Evolutionary conservation across 257 asterid species (phyloP).

Genomic region (Solanum habrochaites): DNA sequence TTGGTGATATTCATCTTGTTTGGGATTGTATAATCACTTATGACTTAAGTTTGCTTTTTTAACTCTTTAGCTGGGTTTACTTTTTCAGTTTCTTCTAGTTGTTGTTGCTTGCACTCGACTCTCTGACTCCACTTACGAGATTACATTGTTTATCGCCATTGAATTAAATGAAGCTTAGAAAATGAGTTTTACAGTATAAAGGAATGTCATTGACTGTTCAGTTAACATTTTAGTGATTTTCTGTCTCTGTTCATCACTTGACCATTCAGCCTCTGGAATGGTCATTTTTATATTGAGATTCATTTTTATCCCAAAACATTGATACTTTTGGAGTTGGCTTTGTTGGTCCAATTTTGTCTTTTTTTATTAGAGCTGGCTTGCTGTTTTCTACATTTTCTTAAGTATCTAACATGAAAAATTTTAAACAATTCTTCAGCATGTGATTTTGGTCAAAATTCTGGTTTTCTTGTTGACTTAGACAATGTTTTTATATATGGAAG

Average conservation of each 20-base stretch:
- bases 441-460: background rate
- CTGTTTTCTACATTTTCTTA: background rate
- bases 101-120: background rate
- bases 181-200: background rate
- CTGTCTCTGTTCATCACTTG: background rate
- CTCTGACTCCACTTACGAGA: background rate
- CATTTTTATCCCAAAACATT: background rate
- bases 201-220: background rate
- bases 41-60: background rate
- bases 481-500: background rate
- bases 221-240: background rate
- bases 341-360: background rate
- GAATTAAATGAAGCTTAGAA: background rate
- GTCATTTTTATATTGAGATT: background rate
- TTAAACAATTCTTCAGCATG: background rate
- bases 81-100: background rate
- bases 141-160: background rate
- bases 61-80: background rate
- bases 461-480: background rate
- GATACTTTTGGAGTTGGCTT: background rate
- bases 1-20: constrained; percentile 9
- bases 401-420: background rate
- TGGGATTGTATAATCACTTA: constrained; percentile 2
- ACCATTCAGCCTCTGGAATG: background rate
- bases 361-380: background rate